Conservation (phyloP, 2,329 filamentous ascomycete genomes). For the Neoascochyta sp. region DNA sequence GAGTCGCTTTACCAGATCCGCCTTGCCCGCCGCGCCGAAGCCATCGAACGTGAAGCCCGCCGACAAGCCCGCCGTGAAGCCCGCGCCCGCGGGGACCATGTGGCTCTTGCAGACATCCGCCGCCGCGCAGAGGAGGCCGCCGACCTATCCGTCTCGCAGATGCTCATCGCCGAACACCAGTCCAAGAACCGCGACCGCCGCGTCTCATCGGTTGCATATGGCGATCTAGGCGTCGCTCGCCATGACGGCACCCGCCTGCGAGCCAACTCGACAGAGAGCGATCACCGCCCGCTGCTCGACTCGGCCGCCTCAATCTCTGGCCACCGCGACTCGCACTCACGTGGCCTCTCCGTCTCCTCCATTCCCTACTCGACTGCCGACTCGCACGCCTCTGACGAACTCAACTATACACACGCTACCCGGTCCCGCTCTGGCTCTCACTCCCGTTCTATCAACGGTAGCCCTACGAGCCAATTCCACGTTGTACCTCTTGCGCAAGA, state of each 20-base stretch:
- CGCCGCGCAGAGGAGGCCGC: constrained; percentile 47
- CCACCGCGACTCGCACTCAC: constrained; percentile 37
- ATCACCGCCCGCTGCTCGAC: constrained; percentile 66
- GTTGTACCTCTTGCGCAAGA: constrained; percentile 40
- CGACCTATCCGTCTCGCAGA: constrained; percentile 40
- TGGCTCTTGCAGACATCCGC: constrained; percentile 60
- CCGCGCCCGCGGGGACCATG: constrained; percentile 64
- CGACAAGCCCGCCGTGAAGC: constrained; percentile 68
- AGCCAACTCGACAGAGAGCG: constrained; percentile 69
- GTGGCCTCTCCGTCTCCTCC: constrained; percentile 44
- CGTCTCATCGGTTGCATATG: constrained; percentile 73
- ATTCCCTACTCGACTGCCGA: constrained; percentile 33
- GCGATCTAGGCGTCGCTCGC: constrained; percentile 68
- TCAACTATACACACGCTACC: constrained; percentile 25
- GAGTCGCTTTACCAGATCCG: constrained; percentile 88
- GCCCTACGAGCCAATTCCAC: constrained; percentile 41
- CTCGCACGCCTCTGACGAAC: constrained; percentile 38
- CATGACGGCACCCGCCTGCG: constrained; percentile 74
- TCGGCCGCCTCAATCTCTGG: constrained; percentile 63
- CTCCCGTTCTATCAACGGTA: constrained; percentile 14
- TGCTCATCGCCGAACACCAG: constrained; percentile 58
- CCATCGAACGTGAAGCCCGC: constrained; percentile 73
- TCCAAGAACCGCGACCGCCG: constrained; percentile 61
- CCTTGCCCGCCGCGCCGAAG: constrained; percentile 68
- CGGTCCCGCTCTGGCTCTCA: constrained; percentile 17